Evolutionary conservation across 805 yeast species (phyloP), one percentile per base, ranked within the genome.

Genomic region (Hanseniaspora nectarophila): DNA sequence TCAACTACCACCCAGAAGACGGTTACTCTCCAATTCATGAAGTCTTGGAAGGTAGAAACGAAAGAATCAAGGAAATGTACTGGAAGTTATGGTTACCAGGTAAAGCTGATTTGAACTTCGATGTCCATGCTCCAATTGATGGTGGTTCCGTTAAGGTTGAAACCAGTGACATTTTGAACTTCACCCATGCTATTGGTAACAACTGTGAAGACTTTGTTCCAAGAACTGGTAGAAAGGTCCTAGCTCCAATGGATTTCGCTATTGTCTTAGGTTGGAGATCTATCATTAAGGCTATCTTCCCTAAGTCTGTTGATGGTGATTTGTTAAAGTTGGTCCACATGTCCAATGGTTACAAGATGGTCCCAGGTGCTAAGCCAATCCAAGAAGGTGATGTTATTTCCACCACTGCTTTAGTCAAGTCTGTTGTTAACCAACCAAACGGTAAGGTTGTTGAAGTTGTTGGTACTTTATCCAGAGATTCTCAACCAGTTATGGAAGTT

Each of bases 201-300:
- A 83, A 84, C 59, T 88, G 95, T 69, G 97, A 92, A 72, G 95
- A 94, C 56, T 92, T 88, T 61, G 95, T 89, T 60, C 76, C 82
- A 54, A 81, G 95, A 73, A 78, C 85, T 47, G 92, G 89, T 58
- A 83, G 85, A 68, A 77, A 76, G 57, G 81, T 86, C 55, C 74
- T 80, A 60, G 98, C 97, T 45, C 99, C 99, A 63, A 90, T 92
- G 97, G 99, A 92, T 73, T 92, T 89, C 65, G 97, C 98, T 46
- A 92, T 92, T 67, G 97, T 92, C 54, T 79, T 89, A 61, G 97
- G 98, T 43, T 92, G 99, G 99, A 84, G 83, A 72, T 94, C 97
- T 47, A 90, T 92, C 66, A 90, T 92, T 73, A 87, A 85, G 73
- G 89, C 97, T n/a, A 85, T 92, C 61, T 92, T 92, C 92, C 98